phyloP scores from a whole-genome alignment of 2,329 filamentous ascomycete species.

The Rhinocladiella mackenziei region DNA sequence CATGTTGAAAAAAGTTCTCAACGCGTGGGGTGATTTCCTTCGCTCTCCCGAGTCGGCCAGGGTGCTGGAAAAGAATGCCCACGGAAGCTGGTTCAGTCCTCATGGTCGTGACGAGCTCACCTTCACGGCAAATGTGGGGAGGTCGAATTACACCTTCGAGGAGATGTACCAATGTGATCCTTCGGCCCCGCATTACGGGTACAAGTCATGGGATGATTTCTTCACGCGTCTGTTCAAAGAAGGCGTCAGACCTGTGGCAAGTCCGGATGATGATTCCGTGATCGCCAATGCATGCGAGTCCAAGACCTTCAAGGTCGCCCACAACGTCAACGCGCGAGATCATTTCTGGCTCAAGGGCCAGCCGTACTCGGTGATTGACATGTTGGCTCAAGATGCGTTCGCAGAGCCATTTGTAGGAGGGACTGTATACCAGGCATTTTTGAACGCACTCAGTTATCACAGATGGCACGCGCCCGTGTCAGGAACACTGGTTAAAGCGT shows the following conservation, averaged over 20 bases:
- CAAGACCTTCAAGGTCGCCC: constrained; percentile 52
- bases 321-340: constrained; percentile 53
- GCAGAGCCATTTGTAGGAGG: constrained; percentile 57
- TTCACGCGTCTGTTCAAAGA: constrained; percentile 59
- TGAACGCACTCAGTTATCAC: constrained; percentile 65
- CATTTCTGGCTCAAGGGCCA: constrained; percentile 67
- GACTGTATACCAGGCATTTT: constrained; percentile 67
- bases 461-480: constrained; percentile 68
- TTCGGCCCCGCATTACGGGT: constrained; percentile 47
- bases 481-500: constrained; percentile 57
- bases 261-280: constrained; percentile 51
- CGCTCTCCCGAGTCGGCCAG: constrained; percentile 52
- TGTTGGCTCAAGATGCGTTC: constrained; percentile 56
- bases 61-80: constrained; percentile 39
- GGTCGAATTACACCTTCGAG: constrained; percentile 30
- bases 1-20: constrained; percentile 50
- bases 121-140: constrained; percentile 31
- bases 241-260: constrained; percentile 55
- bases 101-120: constrained; percentile 38
- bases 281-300: constrained; percentile 65
- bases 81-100: constrained; percentile 41
- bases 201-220: constrained; percentile 66
- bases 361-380: constrained; percentile 62
- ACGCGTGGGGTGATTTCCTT: constrained; percentile 43
- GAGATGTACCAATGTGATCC: constrained; percentile 34